Evolutionary conservation across 1,284 basidiomycete genomes (phyloP), one percentile per base, ranked within the genome.

Genomic region (Gomphus bonarii): DNA sequence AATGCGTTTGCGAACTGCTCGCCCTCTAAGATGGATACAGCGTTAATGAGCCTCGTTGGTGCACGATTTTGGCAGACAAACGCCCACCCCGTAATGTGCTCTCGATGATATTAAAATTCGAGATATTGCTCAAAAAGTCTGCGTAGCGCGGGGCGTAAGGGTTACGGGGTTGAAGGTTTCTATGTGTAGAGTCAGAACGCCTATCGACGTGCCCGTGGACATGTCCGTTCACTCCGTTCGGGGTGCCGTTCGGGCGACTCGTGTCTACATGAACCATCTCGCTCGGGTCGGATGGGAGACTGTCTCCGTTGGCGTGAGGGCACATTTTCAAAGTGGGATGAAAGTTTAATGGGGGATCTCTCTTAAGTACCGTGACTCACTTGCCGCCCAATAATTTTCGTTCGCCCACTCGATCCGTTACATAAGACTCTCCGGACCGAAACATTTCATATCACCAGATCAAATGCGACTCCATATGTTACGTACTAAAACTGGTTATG

Each of bases 1-100:
- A 97, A 99, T 57, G 97, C 95, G 68, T 98, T 99, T 63, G 97
- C 95, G 67, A 99, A 99, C 73, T 99, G 93, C 75, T 99, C 91
- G 65, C 95, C 94, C 90, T 98, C 94, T 95, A 54, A 50, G 43
- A 47, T 48, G 40, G 56, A 57, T 25, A 64, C 58, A 43, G 5
- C 51, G 25, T 31, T 51, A 12, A 35, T 44, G 20, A 44, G 30
- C 50, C 10, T 18, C 28, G 25, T 48, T 12, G 18, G 25, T 22
- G 42, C 46, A 58, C 16, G 18, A 35, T 38, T n/a, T n/a, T n/a
- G n/a, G n/a, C 22, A 31, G 22, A 31, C 42, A 69, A 77, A 91
- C 92, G 92, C 80, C 95, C 77, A 91, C 92, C 92, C 80, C 95
- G 78, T 58, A 98, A 80, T 9, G 95, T 98, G 65, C 88, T 92